phyloP scores from a whole-genome alignment of 2,329 filamentous ascomycete genomes.

The Fusarium kyushuense region DNA sequence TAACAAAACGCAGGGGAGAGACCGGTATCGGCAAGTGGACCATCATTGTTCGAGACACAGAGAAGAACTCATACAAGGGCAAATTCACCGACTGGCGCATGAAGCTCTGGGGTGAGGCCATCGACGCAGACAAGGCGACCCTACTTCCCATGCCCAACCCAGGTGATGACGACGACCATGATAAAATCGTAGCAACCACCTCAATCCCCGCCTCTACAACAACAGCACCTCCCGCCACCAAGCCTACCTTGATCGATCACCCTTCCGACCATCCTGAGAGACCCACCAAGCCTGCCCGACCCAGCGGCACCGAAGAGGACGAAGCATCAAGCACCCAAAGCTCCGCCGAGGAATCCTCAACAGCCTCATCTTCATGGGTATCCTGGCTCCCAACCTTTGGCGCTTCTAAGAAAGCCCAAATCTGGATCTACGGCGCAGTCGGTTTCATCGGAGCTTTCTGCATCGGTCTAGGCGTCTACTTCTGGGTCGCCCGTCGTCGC shows the following conservation, averaged over 20 bases:
- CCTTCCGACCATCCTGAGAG: constrained; percentile 75
- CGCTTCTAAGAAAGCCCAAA: constrained; percentile 85
- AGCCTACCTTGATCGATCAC: constrained; percentile 59
- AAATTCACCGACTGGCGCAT: constrained; percentile 91
- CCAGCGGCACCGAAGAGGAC: constrained; percentile 49
- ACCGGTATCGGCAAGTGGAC: constrained; percentile 90
- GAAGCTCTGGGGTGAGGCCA: constrained; percentile 91
- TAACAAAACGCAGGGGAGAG: constrained; percentile 77
- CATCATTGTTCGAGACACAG: constrained; percentile 86
- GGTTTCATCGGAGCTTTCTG: constrained; percentile 90
- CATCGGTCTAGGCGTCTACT: constrained; percentile 80
- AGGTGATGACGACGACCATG: constrained; percentile 86
- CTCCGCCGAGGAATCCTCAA: constrained; percentile 55
- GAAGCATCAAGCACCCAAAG: constrained; percentile 49
- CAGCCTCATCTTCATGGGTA: constrained; percentile 77
- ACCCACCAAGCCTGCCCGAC: constrained; percentile 64
- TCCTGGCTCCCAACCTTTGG: constrained; percentile 93
- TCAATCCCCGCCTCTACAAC: constrained; percentile 73
- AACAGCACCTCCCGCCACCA: constrained; percentile 59
- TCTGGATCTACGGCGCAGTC: constrained; percentile 92
- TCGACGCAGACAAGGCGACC: constrained; percentile 78
- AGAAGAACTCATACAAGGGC: constrained; percentile 80
- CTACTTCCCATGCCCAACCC: constrained; percentile 85
- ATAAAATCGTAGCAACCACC: constrained; percentile 67
- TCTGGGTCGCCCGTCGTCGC: constrained; percentile 82